These are phyloP conservation scores for Mycena metata DNA, from an alignment of 768 basidiomycete species.

Conservation along the genomic window DNA sequence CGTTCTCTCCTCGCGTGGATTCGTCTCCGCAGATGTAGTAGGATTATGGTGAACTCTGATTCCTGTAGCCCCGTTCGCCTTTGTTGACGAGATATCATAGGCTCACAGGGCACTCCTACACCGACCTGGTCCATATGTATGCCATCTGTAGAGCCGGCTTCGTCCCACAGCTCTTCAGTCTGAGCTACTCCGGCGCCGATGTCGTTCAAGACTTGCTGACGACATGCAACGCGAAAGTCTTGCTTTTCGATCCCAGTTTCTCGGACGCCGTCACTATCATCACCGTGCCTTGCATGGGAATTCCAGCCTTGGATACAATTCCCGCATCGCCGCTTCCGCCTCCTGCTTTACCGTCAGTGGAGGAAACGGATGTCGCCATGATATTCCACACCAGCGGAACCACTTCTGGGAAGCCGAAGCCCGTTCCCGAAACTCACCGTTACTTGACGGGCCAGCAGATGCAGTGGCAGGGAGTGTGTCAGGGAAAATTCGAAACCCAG, in stretches of 20 bases:
- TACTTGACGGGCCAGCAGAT: not conserved
- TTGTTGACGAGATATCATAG: constrained; percentile 8
- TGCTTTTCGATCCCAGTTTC: constrained; percentile 11
- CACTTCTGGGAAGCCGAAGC: constrained; percentile 45
- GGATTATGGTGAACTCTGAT: constrained; percentile 12
- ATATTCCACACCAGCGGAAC: constrained; percentile 48
- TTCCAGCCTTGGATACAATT: not conserved
- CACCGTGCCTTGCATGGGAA: not conserved
- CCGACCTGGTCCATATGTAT: constrained; percentile 41
- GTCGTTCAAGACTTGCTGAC: not conserved
- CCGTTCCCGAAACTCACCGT: constrained; percentile 39
- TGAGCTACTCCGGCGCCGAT: not conserved
- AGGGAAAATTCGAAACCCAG: not conserved
- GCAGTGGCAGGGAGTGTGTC: not conserved
- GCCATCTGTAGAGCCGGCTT: constrained; percentile 40
- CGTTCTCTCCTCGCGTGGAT: not conserved
- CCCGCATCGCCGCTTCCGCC: constrained; percentile 1
- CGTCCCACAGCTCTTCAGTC: constrained; percentile 43
- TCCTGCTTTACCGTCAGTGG: not conserved
- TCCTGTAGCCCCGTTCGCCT: not conserved
- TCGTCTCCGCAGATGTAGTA: constrained; percentile 3
- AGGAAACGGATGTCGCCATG: constrained; percentile 39
- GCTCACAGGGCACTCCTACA: constrained; percentile 41
- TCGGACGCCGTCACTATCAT: not conserved
- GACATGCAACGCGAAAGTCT: not conserved